Base-by-base conservation (phyloP, 176 grass and related monocot genomes). In the barley (Hordeum vulgare) region DNA sequence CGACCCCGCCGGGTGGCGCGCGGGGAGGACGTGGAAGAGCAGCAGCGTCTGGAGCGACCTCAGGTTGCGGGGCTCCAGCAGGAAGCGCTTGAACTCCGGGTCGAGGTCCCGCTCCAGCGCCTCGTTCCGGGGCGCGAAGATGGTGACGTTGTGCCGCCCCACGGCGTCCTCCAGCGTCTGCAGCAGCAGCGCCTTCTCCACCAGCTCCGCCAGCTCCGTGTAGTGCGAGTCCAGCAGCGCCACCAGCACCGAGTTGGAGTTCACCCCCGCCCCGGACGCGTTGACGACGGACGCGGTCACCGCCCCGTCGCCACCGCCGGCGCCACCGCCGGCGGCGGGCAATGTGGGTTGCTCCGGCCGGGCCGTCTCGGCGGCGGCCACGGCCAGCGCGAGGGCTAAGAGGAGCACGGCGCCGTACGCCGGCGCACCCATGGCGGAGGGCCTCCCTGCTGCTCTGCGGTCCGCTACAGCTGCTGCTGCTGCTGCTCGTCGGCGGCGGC, bases 11-110 rank as follows among this genome's bases (percentile, higher is more conserved):
- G 85, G 85, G 36, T 88, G 88, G 41, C 78, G 89, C 4, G 89
- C n/a, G 3, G 89, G 92, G 58, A 94, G 84, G 66, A 88, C 76
- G 83, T 94, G 92, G 87, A 71, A 94, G 78, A 94, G 92, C 13
- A 94, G 88, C 34, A 94, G 84, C 35, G 87, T 83, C 76, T 94
- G 92, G n/a, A 94, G 92, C 14, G 92, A 91, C 3, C 7, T 60
- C 20, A 91, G 89, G 62, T 91, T 91, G 6, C 89, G 85, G 7
- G 89, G 89, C 71, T 91, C 89, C 12, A 91, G 89, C 4, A 91
- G 66, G 77, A 91, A 91, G 26, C 86, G 81, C 86, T 85, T 85
- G 78, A 91, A 82, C 53, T 91, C 82, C 11, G 86, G 78, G 49
- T 88, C 72, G 8, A 91, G 68, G 28, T 83, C 83, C 31, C 79